Conservation (phyloP, 805 yeast genomes). For the Suhomyces sp. region DNA sequence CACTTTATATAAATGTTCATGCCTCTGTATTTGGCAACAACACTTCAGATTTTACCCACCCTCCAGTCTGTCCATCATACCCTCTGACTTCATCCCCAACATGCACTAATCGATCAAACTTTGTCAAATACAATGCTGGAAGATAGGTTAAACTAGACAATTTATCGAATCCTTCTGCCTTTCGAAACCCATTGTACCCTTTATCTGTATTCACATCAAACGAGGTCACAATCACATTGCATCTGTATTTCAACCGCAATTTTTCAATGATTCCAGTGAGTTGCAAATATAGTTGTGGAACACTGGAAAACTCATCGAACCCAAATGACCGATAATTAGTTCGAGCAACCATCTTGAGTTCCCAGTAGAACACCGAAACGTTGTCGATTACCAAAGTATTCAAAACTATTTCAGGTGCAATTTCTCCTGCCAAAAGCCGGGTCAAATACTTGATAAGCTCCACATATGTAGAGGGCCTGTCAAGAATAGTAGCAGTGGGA, state of each 20-base stretch:
- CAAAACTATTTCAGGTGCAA: slow-evolving; percentile 9
- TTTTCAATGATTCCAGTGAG: slow-evolving; percentile 12
- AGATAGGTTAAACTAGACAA: background rate
- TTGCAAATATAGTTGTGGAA: slow-evolving; percentile 14
- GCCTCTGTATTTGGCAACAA: too few species aligned
- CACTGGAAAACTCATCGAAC: slow-evolving; percentile 4
- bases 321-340: slow-evolving; percentile 10
- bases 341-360: slow-evolving; percentile 14
- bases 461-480: background rate
- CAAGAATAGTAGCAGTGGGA: background rate
- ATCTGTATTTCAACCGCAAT: slow-evolving; percentile 19
- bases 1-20: too few species aligned
- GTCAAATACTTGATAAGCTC: background rate
- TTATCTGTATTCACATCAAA: slow-evolving; percentile 30
- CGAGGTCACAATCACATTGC: slow-evolving; percentile 30
- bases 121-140: background rate
- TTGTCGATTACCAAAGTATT: slow-evolving; percentile 29
- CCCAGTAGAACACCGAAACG: slow-evolving; percentile 38
- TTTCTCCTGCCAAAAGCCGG: slow-evolving; percentile 1
- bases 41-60: too few species aligned
- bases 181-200: slow-evolving; percentile 33
- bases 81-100: background rate
- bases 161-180: too few species aligned
- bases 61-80: too few species aligned
- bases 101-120: background rate